phyloP scores from a whole-genome alignment of 805 yeast species.

The Yamadazyma olivae region DNA sequence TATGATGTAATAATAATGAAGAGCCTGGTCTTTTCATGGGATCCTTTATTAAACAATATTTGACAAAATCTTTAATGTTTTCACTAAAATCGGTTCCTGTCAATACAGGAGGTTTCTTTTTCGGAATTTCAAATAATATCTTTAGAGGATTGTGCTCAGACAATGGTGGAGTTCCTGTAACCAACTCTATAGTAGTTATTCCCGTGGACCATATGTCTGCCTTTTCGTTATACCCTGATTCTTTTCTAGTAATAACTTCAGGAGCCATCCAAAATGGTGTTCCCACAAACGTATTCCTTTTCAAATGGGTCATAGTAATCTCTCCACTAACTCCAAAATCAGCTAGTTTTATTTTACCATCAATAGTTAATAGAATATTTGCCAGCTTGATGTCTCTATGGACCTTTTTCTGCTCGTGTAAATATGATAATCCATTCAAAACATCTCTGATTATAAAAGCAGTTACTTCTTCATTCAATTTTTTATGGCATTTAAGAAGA shows the following conservation, averaged over 20 bases:
- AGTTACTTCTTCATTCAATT: slow-evolving; percentile 56
- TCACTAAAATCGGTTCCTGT: slow-evolving; percentile 42
- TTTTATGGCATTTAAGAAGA: slow-evolving; percentile 53
- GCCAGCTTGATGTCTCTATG: slow-evolving; percentile 93
- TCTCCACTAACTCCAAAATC: slow-evolving; percentile 95
- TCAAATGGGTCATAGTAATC: slow-evolving; percentile 50
- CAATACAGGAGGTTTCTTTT: slow-evolving; percentile 58
- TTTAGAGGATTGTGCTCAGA: slow-evolving; percentile 72
- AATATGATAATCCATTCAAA: slow-evolving; percentile 67
- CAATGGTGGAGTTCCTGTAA: slow-evolving; percentile 80
- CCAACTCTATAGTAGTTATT: slow-evolving; percentile 82
- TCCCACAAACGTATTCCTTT: slow-evolving; percentile 81
- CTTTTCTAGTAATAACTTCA: slow-evolving; percentile 64
- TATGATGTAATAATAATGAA: slow-evolving; percentile 47
- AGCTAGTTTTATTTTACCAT: slow-evolving; percentile 75
- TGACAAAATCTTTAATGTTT: slow-evolving; percentile 64
- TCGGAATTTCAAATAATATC: slow-evolving; percentile 69
- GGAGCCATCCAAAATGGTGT: slow-evolving; percentile 99
- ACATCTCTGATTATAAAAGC: slow-evolving; percentile 63
- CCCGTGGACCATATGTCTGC: slow-evolving; percentile 98
- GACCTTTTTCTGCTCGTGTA: slow-evolving; percentile 72
- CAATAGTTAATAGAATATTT: slow-evolving; percentile 68
- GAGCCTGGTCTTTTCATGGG: slow-evolving; percentile 68
- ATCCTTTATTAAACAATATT: slow-evolving; percentile 62
- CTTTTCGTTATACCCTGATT: slow-evolving; percentile 70